Base-by-base conservation (phyloP, 108 stramenopile genomes). In the Mediolabrus comicus region DNA sequence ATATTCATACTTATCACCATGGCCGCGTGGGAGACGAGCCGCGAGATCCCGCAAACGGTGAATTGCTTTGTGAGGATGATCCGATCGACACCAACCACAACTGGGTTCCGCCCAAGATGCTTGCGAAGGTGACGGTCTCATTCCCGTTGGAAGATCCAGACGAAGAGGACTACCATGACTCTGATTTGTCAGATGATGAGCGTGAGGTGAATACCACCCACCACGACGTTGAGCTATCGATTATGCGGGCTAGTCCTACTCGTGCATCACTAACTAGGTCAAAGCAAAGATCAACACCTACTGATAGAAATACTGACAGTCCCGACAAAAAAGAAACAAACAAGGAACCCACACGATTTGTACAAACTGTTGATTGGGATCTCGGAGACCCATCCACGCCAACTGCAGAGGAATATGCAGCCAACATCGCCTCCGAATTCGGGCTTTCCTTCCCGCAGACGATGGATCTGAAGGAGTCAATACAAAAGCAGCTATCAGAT, bases 11-110 rank as follows among this genome's bases (percentile, higher is more conserved):
- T 0, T 94, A 94, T 62, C 92, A 94, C 55, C 72, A 77, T 27
- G 92, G 92, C 16, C 62, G 87, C 11, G 89, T 84, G 53, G 93
- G 93, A 26, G 31, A 79, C 26, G 93, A 94, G 69, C 74, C 85
- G 25, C 79, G 93, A n/a, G 68, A 79, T 55, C 33, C 63, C 5
- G 49, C 52, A 25, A 82, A 78, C 6, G 92, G 89, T 17, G 83
- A 84, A 43, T 66, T 93, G 27, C 43, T 88, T n/a, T 84, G 76
- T 56, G 75, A 86, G 56, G 24, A 63, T 10, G 71, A 63, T 43
- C 75, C 74, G n/a, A 71, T 86, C 9, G 92, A 93, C 53, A 90
- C 92, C 33, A 90, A 90, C 62, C 77, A 87, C 51, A 55, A 59
- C 10, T 74, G 73, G 56, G 68, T 74, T 32, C 84, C 82, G 4